Evolutionary conservation across 768 basidiomycete species (phyloP), one percentile per base, ranked within the genome.

Genomic region (Porpolomopsis calyptriformis): DNA sequence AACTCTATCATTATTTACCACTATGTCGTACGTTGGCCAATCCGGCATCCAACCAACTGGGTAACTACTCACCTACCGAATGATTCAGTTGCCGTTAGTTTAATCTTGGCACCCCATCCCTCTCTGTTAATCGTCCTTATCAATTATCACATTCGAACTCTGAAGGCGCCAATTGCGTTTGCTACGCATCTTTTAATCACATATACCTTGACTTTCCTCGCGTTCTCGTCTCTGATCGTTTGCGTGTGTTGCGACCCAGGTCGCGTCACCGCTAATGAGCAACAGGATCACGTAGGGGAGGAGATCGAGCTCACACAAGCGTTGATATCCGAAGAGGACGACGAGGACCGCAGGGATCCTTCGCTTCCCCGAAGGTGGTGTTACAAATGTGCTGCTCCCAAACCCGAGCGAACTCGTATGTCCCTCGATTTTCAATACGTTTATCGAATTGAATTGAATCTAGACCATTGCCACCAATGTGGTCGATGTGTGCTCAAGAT

Each of bases 401-500:
- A 84, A 63, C 84, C 86, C 4, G 85, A 88, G 53, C 70, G 88
- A 40, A 63, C 85, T 1, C 87, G 45, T 46, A 16, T n/a, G 45
- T 46, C 12, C 23, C 34, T 38, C 20, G 20, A 10, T 22, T 36
- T 36, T 20, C 18, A 3, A 10, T 20, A 12, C 16, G n/a, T 12
- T 37, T 5, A 37, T 26, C 22, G 22, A 14, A 31, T 31, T 31
- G 29, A 31, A 31, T 14, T 31, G 14, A 3, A 26, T 8, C 18
- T 24, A 46, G 45, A 90, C 56, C 87, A 91, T 55, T 91, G 85
- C 56, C 73, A 70, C 11, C 58, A 73, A 25, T 91, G 87, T 58
- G 76, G 78, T 29, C 73, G 85, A 29, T 90, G 88, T 57, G 81
- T 89, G 9, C 64, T 90, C 31, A 90, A 88, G 64, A 82, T 88